Percentiles rank a stretch among this genome's conserved stretches.
Evolutionary conservation across 2,329 filamentous ascomycete genomes (phyloP).

Genomic region (Alternaria hordeiaustralica): DNA sequence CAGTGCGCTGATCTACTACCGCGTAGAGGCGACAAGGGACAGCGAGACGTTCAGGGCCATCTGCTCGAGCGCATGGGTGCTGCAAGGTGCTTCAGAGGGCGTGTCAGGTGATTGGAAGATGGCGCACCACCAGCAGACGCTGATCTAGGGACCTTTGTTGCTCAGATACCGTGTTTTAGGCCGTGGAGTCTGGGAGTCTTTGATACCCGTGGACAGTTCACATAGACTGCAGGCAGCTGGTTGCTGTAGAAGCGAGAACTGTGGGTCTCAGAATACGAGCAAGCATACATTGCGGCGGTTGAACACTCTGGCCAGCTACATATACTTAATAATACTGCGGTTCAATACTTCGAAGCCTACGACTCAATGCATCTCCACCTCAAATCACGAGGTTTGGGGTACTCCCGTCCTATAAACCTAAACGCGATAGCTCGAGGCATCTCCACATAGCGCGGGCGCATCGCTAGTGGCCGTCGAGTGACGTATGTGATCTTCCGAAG

Average conservation of each 20-base stretch:
- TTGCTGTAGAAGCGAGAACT: neutral
- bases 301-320: neutral
- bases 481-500: conserved; percentile 24
- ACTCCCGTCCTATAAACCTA: neutral
- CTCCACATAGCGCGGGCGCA: conserved; percentile 18
- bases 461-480: conserved; percentile 26
- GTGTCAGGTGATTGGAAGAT: conserved; percentile 32
- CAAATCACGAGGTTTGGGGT: neutral
- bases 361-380: neutral
- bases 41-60: conserved; percentile 29
- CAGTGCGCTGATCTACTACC: conserved; percentile 34
- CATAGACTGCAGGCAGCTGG: neutral
- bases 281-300: neutral
- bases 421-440: conserved; percentile 7
- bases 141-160: conserved; percentile 17
- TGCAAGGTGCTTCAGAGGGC: conserved; percentile 19
- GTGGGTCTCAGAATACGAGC: neutral
- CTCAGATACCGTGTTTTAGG: neutral
- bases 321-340: neutral
- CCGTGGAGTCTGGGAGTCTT: neutral
- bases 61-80: conserved; percentile 36
- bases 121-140: conserved; percentile 39
- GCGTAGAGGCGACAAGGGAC: conserved; percentile 28
- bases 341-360: neutral
- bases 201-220: neutral